These are phyloP conservation scores for Benincasa hispida DNA, from an alignment of 306 rosid genomes.

Conservation along the genomic window DNA sequence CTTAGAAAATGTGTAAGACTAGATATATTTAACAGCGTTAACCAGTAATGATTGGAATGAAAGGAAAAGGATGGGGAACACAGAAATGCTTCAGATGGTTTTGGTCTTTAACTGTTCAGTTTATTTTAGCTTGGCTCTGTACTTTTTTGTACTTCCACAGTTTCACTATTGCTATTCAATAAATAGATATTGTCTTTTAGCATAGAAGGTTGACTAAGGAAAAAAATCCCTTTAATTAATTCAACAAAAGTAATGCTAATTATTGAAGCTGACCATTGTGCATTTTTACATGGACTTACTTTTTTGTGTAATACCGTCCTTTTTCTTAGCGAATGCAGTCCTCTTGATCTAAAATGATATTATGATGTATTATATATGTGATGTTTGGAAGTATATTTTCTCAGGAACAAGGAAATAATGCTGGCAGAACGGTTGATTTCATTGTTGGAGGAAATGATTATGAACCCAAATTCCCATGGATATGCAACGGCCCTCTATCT, in stretches of 20 bases:
- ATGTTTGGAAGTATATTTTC: neutral
- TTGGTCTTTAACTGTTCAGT: neutral
- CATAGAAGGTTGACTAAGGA: neutral
- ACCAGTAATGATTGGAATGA: neutral
- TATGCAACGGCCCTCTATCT: conserved; percentile 78
- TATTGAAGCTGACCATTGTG: neutral
- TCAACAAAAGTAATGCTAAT: neutral
- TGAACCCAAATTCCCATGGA: conserved; percentile 40
- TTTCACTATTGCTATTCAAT: neutral
- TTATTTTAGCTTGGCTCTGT: neutral
- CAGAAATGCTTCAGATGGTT: neutral
- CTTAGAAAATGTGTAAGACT: neutral
- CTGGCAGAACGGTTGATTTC: conserved; percentile 52
- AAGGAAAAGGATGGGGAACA: neutral
- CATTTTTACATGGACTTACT: neutral
- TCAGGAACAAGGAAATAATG: conserved; percentile 85
- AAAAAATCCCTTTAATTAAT: neutral
- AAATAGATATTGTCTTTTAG: neutral
- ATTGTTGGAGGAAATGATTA: conserved; percentile 71
- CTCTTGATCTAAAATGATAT: neutral
- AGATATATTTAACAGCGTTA: neutral
- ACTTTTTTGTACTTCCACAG: neutral
- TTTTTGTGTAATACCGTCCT: neutral
- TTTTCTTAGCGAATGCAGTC: neutral
- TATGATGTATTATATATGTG: neutral